A percentile compares a stretch with the other conserved stretches of the same genome.
Conservation (phyloP, 768 basidiomycete genomes). For the Podaxis sp. region DNA sequence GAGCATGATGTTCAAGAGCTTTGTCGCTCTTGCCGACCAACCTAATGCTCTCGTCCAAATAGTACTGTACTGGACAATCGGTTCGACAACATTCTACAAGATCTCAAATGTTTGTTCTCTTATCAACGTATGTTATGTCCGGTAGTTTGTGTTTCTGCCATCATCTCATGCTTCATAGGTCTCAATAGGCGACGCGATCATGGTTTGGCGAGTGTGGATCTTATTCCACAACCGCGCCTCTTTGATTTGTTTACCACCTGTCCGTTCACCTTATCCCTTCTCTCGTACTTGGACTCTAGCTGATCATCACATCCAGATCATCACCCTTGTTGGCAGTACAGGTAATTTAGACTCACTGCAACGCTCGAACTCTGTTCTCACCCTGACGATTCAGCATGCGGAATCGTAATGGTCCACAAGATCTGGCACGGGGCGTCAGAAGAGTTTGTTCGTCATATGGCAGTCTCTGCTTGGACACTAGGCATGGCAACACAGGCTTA, state of each 20-base stretch:
- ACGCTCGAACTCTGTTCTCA: neutral
- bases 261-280: neutral
- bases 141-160: neutral
- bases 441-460: neutral
- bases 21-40: neutral
- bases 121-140: neutral
- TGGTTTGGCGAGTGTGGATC: conserved; percentile 7
- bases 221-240: neutral
- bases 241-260: conserved; percentile 1
- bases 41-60: conserved; percentile 1
- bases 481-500: conserved; percentile 2
- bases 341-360: neutral
- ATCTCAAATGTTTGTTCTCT: neutral
- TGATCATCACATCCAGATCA: neutral
- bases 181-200: conserved; percentile 1
- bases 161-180: neutral
- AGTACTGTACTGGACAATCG: neutral
- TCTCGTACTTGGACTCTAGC: neutral
- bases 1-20: conserved; percentile 6
- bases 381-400: neutral
- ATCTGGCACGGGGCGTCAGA: neutral
- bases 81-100: neutral
- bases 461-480: neutral
- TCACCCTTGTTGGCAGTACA: conserved; percentile 2
- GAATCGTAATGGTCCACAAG: neutral